Conservation (phyloP, 2,329 filamentous ascomycete species). For the Sporothrix mexicana region DNA sequence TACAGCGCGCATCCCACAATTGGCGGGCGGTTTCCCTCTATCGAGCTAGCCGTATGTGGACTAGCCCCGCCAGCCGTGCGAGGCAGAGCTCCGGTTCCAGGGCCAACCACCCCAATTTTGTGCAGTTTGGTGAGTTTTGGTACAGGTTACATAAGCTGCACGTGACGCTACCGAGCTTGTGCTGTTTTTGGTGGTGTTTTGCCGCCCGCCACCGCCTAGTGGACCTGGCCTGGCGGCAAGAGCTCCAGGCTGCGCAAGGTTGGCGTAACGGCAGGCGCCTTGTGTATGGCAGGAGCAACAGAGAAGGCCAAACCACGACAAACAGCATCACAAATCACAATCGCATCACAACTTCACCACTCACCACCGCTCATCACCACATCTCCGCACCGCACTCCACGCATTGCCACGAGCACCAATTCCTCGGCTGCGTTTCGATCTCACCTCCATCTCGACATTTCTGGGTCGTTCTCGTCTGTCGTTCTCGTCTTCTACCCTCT, state of each 20-base stretch:
- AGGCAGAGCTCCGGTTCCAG: slow-evolving; percentile 23
- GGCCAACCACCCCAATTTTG: slow-evolving; percentile 24
- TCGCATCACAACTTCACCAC: neutral
- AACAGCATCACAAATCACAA: slow-evolving; percentile 16
- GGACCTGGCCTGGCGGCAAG: slow-evolving; percentile 23
- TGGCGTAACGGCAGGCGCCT: slow-evolving; percentile 41
- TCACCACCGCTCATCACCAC: neutral
- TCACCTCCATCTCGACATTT: slow-evolving; percentile 26
- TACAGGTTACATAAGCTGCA: slow-evolving; percentile 20
- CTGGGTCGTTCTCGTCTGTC: too few species aligned
- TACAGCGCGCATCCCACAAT: slow-evolving; percentile 28
- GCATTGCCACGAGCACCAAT: neutral
- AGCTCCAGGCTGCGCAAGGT: slow-evolving; percentile 44
- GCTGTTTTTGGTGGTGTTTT: slow-evolving; percentile 30
- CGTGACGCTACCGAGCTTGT: slow-evolving; percentile 30
- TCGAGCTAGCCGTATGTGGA: neutral
- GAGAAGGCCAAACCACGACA: neutral
- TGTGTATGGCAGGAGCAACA: slow-evolving; percentile 22
- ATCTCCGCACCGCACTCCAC: neutral
- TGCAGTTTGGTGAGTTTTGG: neutral
- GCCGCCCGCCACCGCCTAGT: slow-evolving; percentile 36
- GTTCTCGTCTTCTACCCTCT: neutral
- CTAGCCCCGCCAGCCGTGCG: neutral
- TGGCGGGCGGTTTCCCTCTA: slow-evolving; percentile 5
- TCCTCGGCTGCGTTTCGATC: neutral